These are phyloP conservation scores for Pseudotulostoma volvatum DNA, from an alignment of 495 filamentous ascomycete species.

Conservation along the genomic window DNA sequence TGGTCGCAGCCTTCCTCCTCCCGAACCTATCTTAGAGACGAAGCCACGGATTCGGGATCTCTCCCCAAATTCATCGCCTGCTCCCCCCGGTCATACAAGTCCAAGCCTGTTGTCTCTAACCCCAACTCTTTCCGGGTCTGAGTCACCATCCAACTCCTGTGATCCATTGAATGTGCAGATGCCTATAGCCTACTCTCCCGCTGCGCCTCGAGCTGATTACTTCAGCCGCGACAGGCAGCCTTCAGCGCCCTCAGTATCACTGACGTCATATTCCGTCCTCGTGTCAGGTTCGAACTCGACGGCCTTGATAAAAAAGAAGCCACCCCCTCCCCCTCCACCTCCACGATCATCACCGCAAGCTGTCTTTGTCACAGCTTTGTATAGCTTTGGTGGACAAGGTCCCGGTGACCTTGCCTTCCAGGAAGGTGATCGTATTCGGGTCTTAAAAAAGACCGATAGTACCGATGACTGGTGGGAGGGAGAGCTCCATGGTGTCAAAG, in stretches of 20 bases:
- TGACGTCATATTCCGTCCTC: conserved; percentile 15
- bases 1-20: conserved; percentile 3
- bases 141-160: conserved; percentile 14
- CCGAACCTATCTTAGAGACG: conserved; percentile 8
- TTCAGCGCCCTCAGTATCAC: conserved; percentile 20
- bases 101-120: conserved; percentile 7
- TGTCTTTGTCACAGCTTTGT: conserved; percentile 64
- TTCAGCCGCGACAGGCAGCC: conserved; percentile 29
- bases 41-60: conserved; percentile 11
- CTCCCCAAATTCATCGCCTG: conserved; percentile 6
- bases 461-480: conserved; percentile 95
- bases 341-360: conserved; percentile 25
- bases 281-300: conserved; percentile 11
- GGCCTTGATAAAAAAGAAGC: conserved; percentile 40
- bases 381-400: conserved; percentile 58
- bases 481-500: conserved; percentile 55
- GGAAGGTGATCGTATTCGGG: conserved; percentile 71
- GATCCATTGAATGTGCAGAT: conserved; percentile 4
- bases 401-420: conserved; percentile 63
- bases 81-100: conserved; percentile 3
- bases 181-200: conserved; percentile 8
- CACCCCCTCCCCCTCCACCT: conserved; percentile 54
- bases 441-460: conserved; percentile 70
- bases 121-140: conserved; percentile 8
- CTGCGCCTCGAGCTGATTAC: conserved; percentile 31